Percentiles rank a stretch among this genome's conserved stretches.
Evolutionary conservation across 2,329 filamentous ascomycete genomes (phyloP).

Genomic region (Byssoonygena ceratinophila): DNA sequence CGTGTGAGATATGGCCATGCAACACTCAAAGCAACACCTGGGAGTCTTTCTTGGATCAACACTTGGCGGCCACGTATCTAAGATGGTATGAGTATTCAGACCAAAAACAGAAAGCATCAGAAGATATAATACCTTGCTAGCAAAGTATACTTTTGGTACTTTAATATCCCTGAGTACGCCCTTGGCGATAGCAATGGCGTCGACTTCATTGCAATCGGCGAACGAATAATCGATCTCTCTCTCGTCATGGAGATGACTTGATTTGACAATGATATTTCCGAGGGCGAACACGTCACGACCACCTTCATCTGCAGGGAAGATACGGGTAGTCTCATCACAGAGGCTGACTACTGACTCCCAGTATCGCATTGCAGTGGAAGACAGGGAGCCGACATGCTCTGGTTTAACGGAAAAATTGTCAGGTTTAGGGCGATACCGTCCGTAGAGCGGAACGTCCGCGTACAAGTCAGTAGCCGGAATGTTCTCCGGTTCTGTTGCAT

Average conservation of each 20-base stretch:
- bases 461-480: constrained; percentile 31
- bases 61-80: constrained; percentile 33
- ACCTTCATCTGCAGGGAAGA: constrained; percentile 25
- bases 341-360: constrained; percentile 28
- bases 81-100: not conserved
- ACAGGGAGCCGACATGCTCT: not conserved
- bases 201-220: constrained; percentile 30
- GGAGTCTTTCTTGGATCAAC: constrained; percentile 32
- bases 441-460: constrained; percentile 1
- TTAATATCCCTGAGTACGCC: constrained; percentile 25
- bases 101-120: not conserved
- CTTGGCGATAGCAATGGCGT: constrained; percentile 28
- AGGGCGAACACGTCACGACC: constrained; percentile 27
- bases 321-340: constrained; percentile 21
- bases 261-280: constrained; percentile 30
- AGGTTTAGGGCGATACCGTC: not conserved
- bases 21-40: constrained; percentile 32
- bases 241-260: constrained; percentile 24
- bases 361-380: constrained; percentile 42
- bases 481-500: constrained; percentile 23
- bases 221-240: constrained; percentile 22
- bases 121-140: constrained; percentile 19
- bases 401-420: not conserved
- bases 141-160: constrained; percentile 29
- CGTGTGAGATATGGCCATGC: constrained; percentile 25